phyloP scores from a whole-genome alignment of 2,329 filamentous ascomycete genomes.

The Purpureocillium takamizusanense region DNA sequence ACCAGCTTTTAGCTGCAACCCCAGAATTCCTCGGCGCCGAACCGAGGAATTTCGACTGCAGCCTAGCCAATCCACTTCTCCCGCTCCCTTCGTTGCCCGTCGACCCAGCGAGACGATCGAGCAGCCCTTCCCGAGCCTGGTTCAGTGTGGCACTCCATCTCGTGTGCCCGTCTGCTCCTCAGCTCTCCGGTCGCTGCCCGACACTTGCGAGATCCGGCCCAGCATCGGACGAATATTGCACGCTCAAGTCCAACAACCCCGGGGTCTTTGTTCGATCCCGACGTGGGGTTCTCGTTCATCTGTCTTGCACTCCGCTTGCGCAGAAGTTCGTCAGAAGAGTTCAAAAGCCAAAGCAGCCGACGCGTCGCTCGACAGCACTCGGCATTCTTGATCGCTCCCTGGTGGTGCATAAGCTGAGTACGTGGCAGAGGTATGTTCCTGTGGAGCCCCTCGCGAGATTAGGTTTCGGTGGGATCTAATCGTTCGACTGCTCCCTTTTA shows the following conservation, averaged over 20 bases:
- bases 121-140: conserved; percentile 26
- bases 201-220: conserved; percentile 1
- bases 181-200: background rate
- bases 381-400: too few relatives aligned
- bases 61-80: conserved; percentile 16
- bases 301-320: too few relatives aligned
- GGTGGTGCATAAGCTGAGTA: background rate
- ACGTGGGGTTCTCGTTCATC: too few relatives aligned
- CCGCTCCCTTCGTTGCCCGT: conserved; percentile 17
- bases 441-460: conserved; percentile 5
- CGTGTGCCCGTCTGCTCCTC: background rate
- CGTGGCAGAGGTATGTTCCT: conserved; percentile 16
- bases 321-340: too few relatives aligned
- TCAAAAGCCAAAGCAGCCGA: too few relatives aligned
- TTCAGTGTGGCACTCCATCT: conserved; percentile 7
- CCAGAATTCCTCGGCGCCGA: conserved; percentile 33
- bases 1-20: conserved; percentile 8
- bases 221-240: conserved; percentile 11
- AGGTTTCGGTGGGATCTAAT: conserved; percentile 8
- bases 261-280: too few relatives aligned
- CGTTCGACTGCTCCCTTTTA: conserved; percentile 7
- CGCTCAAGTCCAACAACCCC: too few relatives aligned
- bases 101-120: conserved; percentile 14
- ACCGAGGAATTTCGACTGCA: conserved; percentile 30
- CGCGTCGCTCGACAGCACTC: too few relatives aligned